Evolutionary conservation across 2,329 filamentous ascomycete species (phyloP).

Genomic region (Exserohilum rostratum): DNA sequence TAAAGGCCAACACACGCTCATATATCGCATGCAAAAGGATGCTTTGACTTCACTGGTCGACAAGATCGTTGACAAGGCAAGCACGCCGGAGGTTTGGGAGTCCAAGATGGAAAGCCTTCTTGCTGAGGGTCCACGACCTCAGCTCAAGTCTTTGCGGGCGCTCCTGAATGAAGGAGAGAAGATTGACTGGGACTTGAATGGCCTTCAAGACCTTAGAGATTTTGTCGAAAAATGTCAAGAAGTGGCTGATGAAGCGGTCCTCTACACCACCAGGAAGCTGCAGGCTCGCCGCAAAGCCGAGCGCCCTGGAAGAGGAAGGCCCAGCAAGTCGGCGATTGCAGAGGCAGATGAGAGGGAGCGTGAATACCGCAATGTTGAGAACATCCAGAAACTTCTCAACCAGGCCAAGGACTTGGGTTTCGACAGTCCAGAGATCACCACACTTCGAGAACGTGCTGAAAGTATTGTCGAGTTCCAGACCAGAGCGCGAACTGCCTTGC

Average conservation of each 20-base stretch:
- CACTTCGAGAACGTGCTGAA: constrained; percentile 82
- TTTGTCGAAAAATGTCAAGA: constrained; percentile 97
- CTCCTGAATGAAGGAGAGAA: constrained; percentile 93
- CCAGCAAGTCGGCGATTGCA: constrained; percentile 65
- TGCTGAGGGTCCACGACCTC: constrained; percentile 81
- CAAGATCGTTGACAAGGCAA: constrained; percentile 85
- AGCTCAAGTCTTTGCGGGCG: constrained; percentile 82
- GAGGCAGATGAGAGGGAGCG: constrained; percentile 84
- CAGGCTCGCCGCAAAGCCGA: constrained; percentile 96
- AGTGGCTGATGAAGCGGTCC: constrained; percentile 96
- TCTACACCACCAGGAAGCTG: constrained; percentile 95
- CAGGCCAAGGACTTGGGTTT: constrained; percentile 89
- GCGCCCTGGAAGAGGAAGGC: constrained; percentile 77
- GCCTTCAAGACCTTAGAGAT: constrained; percentile 78
- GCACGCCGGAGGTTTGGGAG: constrained; percentile 85
- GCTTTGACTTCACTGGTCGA: constrained; percentile 69
- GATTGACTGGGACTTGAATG: constrained; percentile 87
- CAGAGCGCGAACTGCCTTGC: constrained; percentile 72
- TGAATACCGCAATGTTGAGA: constrained; percentile 85
- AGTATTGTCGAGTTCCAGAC: constrained; percentile 85
- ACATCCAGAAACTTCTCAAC: constrained; percentile 81
- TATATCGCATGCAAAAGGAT: constrained; percentile 78
- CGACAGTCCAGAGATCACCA: constrained; percentile 87
- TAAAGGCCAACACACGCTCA: constrained; percentile 69
- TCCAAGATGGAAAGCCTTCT: constrained; percentile 86